Base-by-base conservation (phyloP, 768 basidiomycete genomes). In the Galerina sulciceps region DNA sequence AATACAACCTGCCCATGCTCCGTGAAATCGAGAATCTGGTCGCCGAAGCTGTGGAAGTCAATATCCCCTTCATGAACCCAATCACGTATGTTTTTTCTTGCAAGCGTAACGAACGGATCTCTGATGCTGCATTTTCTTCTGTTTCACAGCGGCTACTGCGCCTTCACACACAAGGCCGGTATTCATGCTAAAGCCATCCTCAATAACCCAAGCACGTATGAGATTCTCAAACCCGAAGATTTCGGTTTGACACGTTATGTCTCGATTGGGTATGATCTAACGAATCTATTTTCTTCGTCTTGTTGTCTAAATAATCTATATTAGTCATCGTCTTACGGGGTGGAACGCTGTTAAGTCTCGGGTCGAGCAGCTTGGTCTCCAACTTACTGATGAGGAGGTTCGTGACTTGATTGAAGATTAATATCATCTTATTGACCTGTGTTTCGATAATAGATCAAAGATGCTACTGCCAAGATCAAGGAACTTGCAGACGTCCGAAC, bases 301-400 rank as follows among this genome's bases (percentile, higher is more conserved):
- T 14, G 6, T 45, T 42, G 10, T 17, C 36, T 48, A n/a, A n/a
- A 50, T 18, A 14, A 14, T n/a, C 49, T 20, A 48, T 41, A 18
- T 15, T 31, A 92, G 93, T 23, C 95, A 97, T 74, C 93, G 95
- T 67, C 81, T 98, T 60, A 98, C 95, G 6, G 96, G 96, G 47
- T 99, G 96, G 97, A 99, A 99, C 73, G 97, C 97, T 41, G 96
- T 99, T 86, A 99, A 99, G 85, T 94, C 92, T 57, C 93, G 97
- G 73, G 97, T 96, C 20, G 97, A 99, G 79, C 97, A 99, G 73
- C 87, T 99, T 45, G 90, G 93, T 58, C 84, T 99, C 58, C 81
- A 84, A 55, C 83, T 99, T 66, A 91, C 86, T 2, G 97, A 99
- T 70, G 96, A 91, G 5, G 89, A 96, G 85, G 90, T 89, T 53